These are phyloP conservation scores for Sphaerulina vaccinii DNA, from an alignment of 2,329 filamentous ascomycete species.

Conservation along the genomic window DNA sequence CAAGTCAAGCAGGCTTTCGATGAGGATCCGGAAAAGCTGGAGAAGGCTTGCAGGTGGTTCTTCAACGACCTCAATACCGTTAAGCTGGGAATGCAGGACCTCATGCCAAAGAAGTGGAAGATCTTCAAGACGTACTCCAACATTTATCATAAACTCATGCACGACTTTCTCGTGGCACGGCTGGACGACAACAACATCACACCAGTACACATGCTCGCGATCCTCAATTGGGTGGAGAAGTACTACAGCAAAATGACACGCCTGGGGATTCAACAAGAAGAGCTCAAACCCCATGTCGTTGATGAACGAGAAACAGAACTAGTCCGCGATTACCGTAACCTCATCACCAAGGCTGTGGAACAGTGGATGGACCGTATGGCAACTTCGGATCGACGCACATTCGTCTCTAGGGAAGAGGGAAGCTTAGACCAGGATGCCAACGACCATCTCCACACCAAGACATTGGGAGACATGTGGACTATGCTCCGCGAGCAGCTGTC, in stretches of 20 bases:
- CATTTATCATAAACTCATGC: slow-evolving; percentile 93
- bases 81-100: slow-evolving; percentile 82
- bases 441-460: slow-evolving; percentile 88
- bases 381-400: slow-evolving; percentile 74
- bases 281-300: slow-evolving; percentile 81
- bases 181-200: slow-evolving; percentile 83
- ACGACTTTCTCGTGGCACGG: slow-evolving; percentile 80
- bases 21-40: slow-evolving; percentile 76
- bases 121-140: slow-evolving; percentile 86
- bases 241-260: slow-evolving; percentile 97
- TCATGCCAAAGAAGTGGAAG: slow-evolving; percentile 96
- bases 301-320: slow-evolving; percentile 88
- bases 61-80: slow-evolving; percentile 97
- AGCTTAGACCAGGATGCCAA: slow-evolving; percentile 85
- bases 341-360: slow-evolving; percentile 93
- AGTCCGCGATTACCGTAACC: slow-evolving; percentile 86
- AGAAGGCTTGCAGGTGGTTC: slow-evolving; percentile 91
- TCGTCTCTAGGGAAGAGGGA: slow-evolving; percentile 73
- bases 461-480: slow-evolving; percentile 90
- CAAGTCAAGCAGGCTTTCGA: slow-evolving; percentile 72
- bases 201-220: slow-evolving; percentile 82
- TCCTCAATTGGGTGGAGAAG: slow-evolving; percentile 91
- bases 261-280: slow-evolving; percentile 71
- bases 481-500: slow-evolving; percentile 93
- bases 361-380: slow-evolving; percentile 98